Evolutionary conservation across 2,329 filamentous ascomycete species (phyloP).

Genomic region (Talaromyces pinophilus): DNA sequence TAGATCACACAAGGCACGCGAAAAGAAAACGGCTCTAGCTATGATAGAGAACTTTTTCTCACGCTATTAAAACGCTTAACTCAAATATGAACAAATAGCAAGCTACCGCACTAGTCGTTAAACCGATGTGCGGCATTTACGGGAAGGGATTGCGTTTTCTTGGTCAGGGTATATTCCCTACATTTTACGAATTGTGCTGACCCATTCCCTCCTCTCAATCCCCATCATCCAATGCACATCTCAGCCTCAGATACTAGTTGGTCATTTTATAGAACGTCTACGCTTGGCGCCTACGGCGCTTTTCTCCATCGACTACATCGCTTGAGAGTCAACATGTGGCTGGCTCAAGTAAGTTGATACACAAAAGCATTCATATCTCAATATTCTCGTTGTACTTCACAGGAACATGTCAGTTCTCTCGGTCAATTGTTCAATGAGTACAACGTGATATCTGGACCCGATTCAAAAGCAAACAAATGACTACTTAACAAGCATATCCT

Average conservation of each 20-base stretch:
- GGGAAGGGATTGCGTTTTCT: no score
- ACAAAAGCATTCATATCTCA: background rate
- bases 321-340: background rate
- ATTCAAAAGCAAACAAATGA: background rate
- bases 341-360: background rate
- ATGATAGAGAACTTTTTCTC: no score
- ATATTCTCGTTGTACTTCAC: background rate
- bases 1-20: no score
- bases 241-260: background rate
- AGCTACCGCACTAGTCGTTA: no score
- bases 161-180: no score
- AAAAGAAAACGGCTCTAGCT: no score
- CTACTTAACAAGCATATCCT: background rate
- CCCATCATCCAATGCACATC: background rate
- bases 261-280: background rate
- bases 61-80: no score
- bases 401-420: background rate
- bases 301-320: background rate
- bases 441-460: background rate
- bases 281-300: background rate
- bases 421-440: background rate
- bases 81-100: no score
- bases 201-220: no score
- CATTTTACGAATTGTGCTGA: no score
- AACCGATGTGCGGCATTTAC: no score